These are phyloP conservation scores for Clohesyomyces aquaticus DNA, from an alignment of 495 filamentous ascomycete species.

Conservation along the genomic window DNA sequence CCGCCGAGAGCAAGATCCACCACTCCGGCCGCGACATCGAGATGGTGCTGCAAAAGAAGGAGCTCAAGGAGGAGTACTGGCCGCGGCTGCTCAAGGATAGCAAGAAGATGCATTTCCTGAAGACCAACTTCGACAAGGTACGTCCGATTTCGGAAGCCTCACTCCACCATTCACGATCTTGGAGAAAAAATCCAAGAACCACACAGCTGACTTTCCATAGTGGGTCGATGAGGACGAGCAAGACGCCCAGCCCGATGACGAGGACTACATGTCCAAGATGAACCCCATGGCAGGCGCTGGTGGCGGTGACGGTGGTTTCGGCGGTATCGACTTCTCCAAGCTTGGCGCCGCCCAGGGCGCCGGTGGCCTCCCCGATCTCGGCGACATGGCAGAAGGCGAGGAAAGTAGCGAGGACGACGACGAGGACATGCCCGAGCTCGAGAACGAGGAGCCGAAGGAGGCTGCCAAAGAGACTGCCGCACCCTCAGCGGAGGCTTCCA, in stretches of 20 bases:
- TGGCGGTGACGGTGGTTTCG: slow-evolving; percentile 63
- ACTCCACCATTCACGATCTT: neutral
- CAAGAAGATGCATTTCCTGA: slow-evolving; percentile 92
- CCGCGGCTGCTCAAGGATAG: slow-evolving; percentile 86
- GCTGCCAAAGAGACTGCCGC: slow-evolving; percentile 10
- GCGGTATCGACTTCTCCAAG: slow-evolving; percentile 88
- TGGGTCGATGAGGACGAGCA: slow-evolving; percentile 99
- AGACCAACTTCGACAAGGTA: slow-evolving; percentile 98
- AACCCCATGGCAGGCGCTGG: slow-evolving; percentile 64
- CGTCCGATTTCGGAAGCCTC: slow-evolving; percentile 28
- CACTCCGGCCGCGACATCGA: slow-evolving; percentile 84
- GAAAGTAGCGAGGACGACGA: slow-evolving; percentile 51
- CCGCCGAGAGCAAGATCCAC: slow-evolving; percentile 74
- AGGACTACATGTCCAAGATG: slow-evolving; percentile 67
- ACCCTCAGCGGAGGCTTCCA: neutral
- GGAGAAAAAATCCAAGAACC: slow-evolving; percentile 14
- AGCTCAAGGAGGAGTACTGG: slow-evolving; percentile 88
- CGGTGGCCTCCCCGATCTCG: slow-evolving; percentile 48
- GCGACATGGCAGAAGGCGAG: slow-evolving; percentile 46
- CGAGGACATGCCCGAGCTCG: slow-evolving; percentile 62
- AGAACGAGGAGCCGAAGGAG: slow-evolving; percentile 51
- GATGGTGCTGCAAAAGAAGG: slow-evolving; percentile 94
- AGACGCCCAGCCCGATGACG: slow-evolving; percentile 81
- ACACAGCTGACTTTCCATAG: slow-evolving; percentile 48
- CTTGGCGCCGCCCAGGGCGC: slow-evolving; percentile 61